phyloP scores from a whole-genome alignment of 2,329 filamentous ascomycete species.

The Penicillium occitanis region DNA sequence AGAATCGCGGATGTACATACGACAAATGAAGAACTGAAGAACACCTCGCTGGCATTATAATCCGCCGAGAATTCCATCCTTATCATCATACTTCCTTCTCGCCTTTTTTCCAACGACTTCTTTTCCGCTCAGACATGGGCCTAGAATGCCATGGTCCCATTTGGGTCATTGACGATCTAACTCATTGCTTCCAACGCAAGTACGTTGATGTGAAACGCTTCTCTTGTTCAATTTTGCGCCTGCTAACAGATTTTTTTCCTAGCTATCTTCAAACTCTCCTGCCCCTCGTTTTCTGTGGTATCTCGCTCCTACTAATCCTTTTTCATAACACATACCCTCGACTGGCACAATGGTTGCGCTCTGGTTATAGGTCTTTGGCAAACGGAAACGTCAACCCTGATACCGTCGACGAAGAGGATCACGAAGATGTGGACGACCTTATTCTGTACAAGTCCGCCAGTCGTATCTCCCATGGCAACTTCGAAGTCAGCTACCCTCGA shows the following conservation, averaged over 20 bases:
- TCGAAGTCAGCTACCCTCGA: conserved; percentile 71
- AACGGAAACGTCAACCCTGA: conserved; percentile 35
- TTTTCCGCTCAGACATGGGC: conserved; percentile 46
- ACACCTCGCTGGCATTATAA: neutral
- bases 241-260: conserved; percentile 26
- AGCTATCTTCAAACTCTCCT: conserved; percentile 80
- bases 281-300: conserved; percentile 67
- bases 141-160: conserved; percentile 58
- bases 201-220: conserved; percentile 32
- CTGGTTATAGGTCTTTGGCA: conserved; percentile 56
- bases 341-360: conserved; percentile 53
- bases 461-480: conserved; percentile 48
- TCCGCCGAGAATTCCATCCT: neutral
- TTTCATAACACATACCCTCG: conserved; percentile 58
- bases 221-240: neutral
- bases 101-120: neutral
- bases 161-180: conserved; percentile 64
- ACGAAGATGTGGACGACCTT: conserved; percentile 55
- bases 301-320: conserved; percentile 68
- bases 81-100: neutral
- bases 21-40: conserved; percentile 14
- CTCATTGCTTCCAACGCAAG: conserved; percentile 60
- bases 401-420: conserved; percentile 53
- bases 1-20: neutral
- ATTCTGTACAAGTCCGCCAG: conserved; percentile 57